Conservation (phyloP, 495 filamentous ascomycete species). For the Apiosordaria backusii region DNA sequence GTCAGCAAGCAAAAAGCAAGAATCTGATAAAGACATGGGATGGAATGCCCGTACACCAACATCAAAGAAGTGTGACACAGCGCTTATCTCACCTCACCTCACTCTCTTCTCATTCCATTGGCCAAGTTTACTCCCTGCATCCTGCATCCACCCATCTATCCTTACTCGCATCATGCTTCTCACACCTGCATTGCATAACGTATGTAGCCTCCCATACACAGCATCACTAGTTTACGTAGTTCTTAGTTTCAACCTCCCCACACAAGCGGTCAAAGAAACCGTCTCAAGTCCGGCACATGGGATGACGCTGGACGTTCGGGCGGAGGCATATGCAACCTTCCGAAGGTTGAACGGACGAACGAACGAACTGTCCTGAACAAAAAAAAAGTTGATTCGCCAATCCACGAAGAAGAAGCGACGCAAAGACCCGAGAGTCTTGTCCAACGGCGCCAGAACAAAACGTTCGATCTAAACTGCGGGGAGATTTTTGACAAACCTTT, state of each 20-base stretch:
- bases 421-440: background rate
- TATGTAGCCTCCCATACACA: background rate
- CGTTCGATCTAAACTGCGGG: background rate
- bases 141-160: no score
- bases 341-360: background rate
- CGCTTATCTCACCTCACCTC: background rate
- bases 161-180: background rate
- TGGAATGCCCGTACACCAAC: no score
- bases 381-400: background rate
- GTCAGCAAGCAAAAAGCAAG: no score
- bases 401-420: no score
- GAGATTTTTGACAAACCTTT: background rate
- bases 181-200: background rate
- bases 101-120: background rate
- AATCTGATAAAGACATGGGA: no score
- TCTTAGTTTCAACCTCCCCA: background rate
- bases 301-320: no score
- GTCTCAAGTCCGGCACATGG: no score
- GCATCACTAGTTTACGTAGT: background rate
- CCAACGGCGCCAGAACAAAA: no score
- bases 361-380: background rate
- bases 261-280: no score
- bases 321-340: background rate
- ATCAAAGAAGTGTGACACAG: no score
- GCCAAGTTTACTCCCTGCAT: background rate